phyloP scores from a whole-genome alignment of 2,329 filamentous ascomycete species.

The Leptosphaerulina australis region DNA sequence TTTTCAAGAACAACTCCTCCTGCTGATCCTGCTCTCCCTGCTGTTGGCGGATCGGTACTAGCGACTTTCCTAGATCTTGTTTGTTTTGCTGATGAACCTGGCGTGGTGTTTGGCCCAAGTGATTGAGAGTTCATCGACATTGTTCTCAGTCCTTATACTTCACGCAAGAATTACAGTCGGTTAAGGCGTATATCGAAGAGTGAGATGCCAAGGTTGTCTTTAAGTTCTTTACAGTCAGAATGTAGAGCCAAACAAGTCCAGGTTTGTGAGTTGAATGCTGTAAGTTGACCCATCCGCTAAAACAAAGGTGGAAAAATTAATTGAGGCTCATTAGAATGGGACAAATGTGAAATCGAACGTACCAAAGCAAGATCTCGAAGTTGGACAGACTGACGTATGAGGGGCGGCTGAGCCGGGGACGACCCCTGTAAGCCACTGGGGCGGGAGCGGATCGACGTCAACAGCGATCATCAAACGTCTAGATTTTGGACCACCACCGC shows the following conservation, averaged over 20 bases:
- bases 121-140: conserved; percentile 40
- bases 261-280: no score
- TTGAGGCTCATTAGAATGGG: background rate
- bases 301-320: background rate
- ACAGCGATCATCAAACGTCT: conserved; percentile 23
- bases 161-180: background rate
- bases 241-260: background rate
- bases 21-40: conserved; percentile 36
- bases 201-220: background rate
- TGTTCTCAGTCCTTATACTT: background rate
- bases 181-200: background rate
- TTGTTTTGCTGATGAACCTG: conserved; percentile 26
- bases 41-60: conserved; percentile 5
- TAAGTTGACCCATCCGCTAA: background rate
- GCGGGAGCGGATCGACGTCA: conserved; percentile 27
- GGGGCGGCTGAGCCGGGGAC: conserved; percentile 33
- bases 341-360: background rate
- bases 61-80: conserved; percentile 32
- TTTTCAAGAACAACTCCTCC: conserved; percentile 39
- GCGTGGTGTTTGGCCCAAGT: conserved; percentile 30
- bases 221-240: background rate
- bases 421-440: conserved; percentile 16
- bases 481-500: background rate
- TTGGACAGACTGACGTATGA: conserved; percentile 47
- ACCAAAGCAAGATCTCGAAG: conserved; percentile 39